A percentile compares a stretch with the other conserved stretches of the same genome.
phyloP scores from a whole-genome alignment of 108 stramenopile species.

The Nitzschia sp. region DNA sequence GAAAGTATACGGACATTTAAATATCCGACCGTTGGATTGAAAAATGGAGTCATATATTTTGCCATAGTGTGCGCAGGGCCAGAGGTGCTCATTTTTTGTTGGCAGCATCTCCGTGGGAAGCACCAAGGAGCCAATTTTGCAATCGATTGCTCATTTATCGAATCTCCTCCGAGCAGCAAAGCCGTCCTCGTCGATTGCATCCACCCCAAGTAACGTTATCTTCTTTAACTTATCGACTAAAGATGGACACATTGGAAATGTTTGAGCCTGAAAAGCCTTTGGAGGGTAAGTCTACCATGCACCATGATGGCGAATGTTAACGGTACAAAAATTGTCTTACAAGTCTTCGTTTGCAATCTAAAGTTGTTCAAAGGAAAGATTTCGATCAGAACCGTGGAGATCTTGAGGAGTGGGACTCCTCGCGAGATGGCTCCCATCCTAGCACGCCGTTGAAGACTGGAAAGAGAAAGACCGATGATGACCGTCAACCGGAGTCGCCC shows the following conservation, averaged over 20 bases:
- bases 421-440: slow-evolving; percentile 37
- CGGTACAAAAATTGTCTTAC: no score
- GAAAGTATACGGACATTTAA: slow-evolving; percentile 14
- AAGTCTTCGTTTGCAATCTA: no score
- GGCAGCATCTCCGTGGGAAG: slow-evolving; percentile 3
- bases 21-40: slow-evolving; percentile 22
- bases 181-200: neutral
- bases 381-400: slow-evolving; percentile 37
- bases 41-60: slow-evolving; percentile 17
- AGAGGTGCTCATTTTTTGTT: slow-evolving; percentile 27
- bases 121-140: slow-evolving; percentile 26
- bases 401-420: slow-evolving; percentile 40
- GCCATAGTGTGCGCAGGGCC: slow-evolving; percentile 10
- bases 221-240: neutral
- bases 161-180: neutral
- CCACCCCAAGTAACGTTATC: neutral
- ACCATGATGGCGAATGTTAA: no score
- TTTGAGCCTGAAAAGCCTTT: slow-evolving; percentile 21
- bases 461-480: slow-evolving; percentile 45
- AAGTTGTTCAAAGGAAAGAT: neutral
- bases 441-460: slow-evolving; percentile 27
- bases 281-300: slow-evolving; percentile 23
- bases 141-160: slow-evolving; percentile 14
- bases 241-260: slow-evolving; percentile 35
- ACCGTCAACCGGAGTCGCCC: slow-evolving; percentile 53